These are phyloP conservation scores for Podaxis sp. DNA, from an alignment of 768 basidiomycete species.

Conservation along the genomic window DNA sequence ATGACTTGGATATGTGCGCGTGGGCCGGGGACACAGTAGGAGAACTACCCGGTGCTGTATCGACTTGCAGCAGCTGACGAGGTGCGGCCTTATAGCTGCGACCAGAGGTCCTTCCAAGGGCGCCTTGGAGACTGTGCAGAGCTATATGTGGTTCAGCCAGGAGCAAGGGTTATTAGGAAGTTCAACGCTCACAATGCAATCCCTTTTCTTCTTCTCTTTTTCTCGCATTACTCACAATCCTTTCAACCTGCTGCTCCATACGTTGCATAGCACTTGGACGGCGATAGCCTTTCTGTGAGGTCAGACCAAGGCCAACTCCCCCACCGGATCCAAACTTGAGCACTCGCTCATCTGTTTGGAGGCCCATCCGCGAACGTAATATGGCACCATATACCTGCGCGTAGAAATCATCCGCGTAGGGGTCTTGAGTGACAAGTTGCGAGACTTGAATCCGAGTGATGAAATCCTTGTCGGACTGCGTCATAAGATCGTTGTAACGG, in stretches of 20 bases:
- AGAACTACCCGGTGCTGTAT: slow-evolving; percentile 45
- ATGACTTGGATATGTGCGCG: slow-evolving; percentile 54
- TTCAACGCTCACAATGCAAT: slow-evolving; percentile 44
- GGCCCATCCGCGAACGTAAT: slow-evolving; percentile 72
- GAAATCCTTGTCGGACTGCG: slow-evolving; percentile 98
- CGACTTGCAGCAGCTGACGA: slow-evolving; percentile 90
- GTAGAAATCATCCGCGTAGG: slow-evolving; percentile 97
- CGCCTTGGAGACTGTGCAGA: slow-evolving; percentile 81
- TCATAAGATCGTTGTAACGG: slow-evolving; percentile 94
- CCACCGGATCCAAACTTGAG: slow-evolving; percentile 82
- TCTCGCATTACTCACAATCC: slow-evolving; percentile 90
- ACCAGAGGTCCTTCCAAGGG: slow-evolving; percentile 91
- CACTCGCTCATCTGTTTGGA: slow-evolving; percentile 75
- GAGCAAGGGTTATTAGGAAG: not conserved
- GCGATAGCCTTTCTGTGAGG: slow-evolving; percentile 63
- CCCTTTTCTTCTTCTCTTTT: slow-evolving; percentile 85
- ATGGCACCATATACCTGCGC: slow-evolving; percentile 94
- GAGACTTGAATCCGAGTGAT: slow-evolving; percentile 99
- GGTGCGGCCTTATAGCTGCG: slow-evolving; percentile 96
- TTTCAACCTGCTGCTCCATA: slow-evolving; percentile 94
- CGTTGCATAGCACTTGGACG: slow-evolving; percentile 86
- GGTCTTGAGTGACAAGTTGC: slow-evolving; percentile 95
- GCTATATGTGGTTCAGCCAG: slow-evolving; percentile 35
- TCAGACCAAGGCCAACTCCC: slow-evolving; percentile 82
- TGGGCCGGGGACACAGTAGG: slow-evolving; percentile 44